Percentiles rank a stretch among this genome's conserved stretches.
phyloP scores from a whole-genome alignment of 768 basidiomycete species.

The Lactarius evosmus region DNA sequence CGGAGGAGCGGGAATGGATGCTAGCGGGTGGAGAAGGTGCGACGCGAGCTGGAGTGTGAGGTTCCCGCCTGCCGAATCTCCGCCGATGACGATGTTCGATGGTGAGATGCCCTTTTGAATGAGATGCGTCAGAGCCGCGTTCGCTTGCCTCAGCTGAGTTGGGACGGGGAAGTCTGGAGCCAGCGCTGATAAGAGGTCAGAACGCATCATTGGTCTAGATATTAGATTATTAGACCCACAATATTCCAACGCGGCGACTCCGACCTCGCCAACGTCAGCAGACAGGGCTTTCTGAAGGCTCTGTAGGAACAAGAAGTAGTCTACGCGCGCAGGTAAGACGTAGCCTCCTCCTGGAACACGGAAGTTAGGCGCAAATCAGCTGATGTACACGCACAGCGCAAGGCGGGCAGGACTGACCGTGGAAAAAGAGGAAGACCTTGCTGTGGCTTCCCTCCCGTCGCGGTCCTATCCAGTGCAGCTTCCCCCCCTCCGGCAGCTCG shows the following conservation, averaged over 20 bases:
- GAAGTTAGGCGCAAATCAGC: not conserved
- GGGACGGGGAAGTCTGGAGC: conserved; percentile 22
- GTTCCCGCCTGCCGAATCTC: conserved; percentile 30
- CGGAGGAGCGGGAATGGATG: conserved; percentile 15
- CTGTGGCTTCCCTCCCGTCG: conserved; percentile 12
- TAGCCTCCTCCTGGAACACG: conserved; percentile 9
- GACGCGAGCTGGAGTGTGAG: conserved; percentile 26
- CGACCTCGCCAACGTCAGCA: conserved; percentile 2
- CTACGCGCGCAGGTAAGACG: not conserved
- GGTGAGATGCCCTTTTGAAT: conserved; percentile 25
- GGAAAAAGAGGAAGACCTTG: conserved; percentile 11
- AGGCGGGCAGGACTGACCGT: not conserved
- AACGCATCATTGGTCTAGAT: not conserved
- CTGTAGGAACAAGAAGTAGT: not conserved
- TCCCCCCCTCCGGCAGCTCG: not conserved
- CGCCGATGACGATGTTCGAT: conserved; percentile 26
- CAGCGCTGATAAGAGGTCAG: not conserved
- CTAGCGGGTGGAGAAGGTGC: conserved; percentile 26
- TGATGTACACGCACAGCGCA: too few relatives aligned
- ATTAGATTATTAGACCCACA: not conserved
- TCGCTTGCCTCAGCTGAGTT: conserved; percentile 28
- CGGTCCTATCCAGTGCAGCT: conserved; percentile 17
- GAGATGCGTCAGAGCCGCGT: conserved; percentile 21
- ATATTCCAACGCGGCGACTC: conserved; percentile 9
- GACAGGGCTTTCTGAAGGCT: conserved; percentile 1